Evolutionary conservation across 2,329 filamentous ascomycete genomes (phyloP).

Genomic region (Mariannaea sp.): DNA sequence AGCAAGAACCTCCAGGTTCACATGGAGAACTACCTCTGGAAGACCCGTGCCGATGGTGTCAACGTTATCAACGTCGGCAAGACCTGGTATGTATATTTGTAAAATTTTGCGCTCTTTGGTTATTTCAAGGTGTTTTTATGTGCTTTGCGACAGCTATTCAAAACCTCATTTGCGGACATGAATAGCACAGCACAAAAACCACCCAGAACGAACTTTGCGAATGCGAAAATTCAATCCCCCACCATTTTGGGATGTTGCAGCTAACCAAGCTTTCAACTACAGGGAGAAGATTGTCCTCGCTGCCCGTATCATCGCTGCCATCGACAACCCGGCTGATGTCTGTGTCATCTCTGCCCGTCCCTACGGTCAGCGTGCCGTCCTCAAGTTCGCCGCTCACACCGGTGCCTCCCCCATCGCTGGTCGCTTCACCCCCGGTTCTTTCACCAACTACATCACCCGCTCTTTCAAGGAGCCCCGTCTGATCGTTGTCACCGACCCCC

Average conservation of each 20-base stretch:
- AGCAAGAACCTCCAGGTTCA: slow-evolving; percentile 99
- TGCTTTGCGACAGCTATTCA: background rate
- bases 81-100: slow-evolving; percentile 77
- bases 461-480: slow-evolving; percentile 99
- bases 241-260: background rate
- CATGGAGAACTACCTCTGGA: slow-evolving; percentile 99
- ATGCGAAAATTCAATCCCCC: slow-evolving; percentile 13
- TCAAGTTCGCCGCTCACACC: slow-evolving; percentile 99
- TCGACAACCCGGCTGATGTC: slow-evolving; percentile 99
- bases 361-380: slow-evolving; percentile 98
- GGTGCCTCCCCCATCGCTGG: slow-evolving; percentile 97
- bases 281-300: slow-evolving; percentile 99
- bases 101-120: slow-evolving; percentile 6
- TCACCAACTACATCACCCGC: slow-evolving; percentile 99
- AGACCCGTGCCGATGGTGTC: slow-evolving; percentile 97
- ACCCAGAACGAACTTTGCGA: slow-evolving; percentile 32
- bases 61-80: slow-evolving; percentile 99
- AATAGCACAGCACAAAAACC: slow-evolving; percentile 10
- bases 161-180: slow-evolving; percentile 2
- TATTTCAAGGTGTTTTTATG: background rate
- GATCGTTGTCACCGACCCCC: slow-evolving; percentile 98
- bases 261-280: slow-evolving; percentile 27
- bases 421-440: slow-evolving; percentile 99
- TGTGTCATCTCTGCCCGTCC: slow-evolving; percentile 99
- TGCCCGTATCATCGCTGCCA: slow-evolving; percentile 96